These are phyloP conservation scores for Petasospora rhodanensis DNA, from an alignment of 1,139 yeast genomes.

Conservation along the genomic window DNA sequence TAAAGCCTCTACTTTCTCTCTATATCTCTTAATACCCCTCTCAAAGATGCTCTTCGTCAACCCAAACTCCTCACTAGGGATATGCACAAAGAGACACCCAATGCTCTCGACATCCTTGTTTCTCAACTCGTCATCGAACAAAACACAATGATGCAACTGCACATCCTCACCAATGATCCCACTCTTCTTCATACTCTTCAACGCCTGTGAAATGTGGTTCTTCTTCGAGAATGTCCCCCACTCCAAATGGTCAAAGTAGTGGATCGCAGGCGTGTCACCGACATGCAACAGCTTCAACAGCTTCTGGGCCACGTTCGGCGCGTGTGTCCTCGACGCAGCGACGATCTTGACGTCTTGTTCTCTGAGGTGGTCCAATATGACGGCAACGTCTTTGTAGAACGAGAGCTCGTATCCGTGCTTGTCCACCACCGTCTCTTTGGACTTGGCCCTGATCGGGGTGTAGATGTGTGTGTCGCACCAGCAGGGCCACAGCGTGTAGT, in stretches of 20 bases:
- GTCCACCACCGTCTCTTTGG: conserved; percentile 24
- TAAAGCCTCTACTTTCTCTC: conserved; percentile 13
- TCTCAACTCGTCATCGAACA: conserved; percentile 67
- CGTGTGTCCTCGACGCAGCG: conserved; percentile 65
- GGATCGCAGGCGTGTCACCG: conserved; percentile 41
- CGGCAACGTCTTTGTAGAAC: conserved; percentile 58
- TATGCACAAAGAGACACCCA: conserved; percentile 57
- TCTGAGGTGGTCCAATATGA: conserved; percentile 43
- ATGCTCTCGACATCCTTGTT: conserved; percentile 60
- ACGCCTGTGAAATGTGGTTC: conserved; percentile 45
- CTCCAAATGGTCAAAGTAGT: conserved; percentile 49
- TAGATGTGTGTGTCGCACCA: conserved; percentile 68
- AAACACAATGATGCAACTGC: conserved; percentile 45
- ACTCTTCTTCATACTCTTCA: conserved; percentile 16
- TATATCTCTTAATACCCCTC: conserved; percentile 40
- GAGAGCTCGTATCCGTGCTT: conserved; percentile 42
- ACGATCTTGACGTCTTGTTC: conserved; percentile 44
- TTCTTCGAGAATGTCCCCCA: conserved; percentile 69
- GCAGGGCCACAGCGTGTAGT: conserved; percentile 74
- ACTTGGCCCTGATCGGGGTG: conserved; percentile 41
- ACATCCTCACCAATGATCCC: conserved; percentile 34
- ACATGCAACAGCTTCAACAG: conserved; percentile 47
- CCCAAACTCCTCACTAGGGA: conserved; percentile 41
- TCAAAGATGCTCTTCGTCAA: conserved; percentile 46
- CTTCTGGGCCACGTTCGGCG: conserved; percentile 54